Percentiles rank a stretch among this genome's conserved stretches.
These are phyloP conservation scores for Talaromyces stipitatus DNA, from an alignment of 495 filamentous ascomycete species.

Conservation along the genomic window DNA sequence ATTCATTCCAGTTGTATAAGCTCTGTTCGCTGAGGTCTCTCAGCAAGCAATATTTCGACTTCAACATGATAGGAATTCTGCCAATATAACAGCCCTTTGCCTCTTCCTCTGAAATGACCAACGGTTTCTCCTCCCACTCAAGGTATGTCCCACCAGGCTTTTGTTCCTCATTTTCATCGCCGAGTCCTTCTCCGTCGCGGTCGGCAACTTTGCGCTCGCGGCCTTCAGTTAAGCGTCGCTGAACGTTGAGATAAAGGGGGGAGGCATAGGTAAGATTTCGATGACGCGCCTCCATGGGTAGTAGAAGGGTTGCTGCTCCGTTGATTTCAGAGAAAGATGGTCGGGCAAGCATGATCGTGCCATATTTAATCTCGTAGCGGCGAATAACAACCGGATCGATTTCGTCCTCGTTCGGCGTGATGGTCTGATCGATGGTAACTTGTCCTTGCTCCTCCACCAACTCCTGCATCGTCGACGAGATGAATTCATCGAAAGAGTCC, in stretches of 20 bases:
- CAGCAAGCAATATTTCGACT: conserved; percentile 86
- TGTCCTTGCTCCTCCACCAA: conserved; percentile 82
- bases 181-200: conserved; percentile 40
- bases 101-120: conserved; percentile 55
- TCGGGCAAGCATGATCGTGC: conserved; percentile 70
- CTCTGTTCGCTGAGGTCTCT: conserved; percentile 71
- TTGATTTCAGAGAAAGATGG: conserved; percentile 89
- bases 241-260: conserved; percentile 80
- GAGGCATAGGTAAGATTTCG: conserved; percentile 93
- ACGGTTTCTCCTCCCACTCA: conserved; percentile 42
- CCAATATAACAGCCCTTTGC: conserved; percentile 75
- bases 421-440: conserved; percentile 81
- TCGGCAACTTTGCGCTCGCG: conserved; percentile 60
- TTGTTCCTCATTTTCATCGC: conserved; percentile 36
- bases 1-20: conserved; percentile 84
- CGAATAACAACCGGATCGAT: conserved; percentile 67
- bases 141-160: conserved; percentile 39
- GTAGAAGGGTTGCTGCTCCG: conserved; percentile 69
- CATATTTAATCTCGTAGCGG: conserved; percentile 90
- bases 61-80: conserved; percentile 95
- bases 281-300: conserved; percentile 87
- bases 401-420: conserved; percentile 62
- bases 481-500: conserved; percentile 97
- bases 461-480: conserved; percentile 83
- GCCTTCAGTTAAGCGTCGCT: conserved; percentile 70